phyloP scores from a whole-genome alignment of 164 flowering plant species.

The Magnolia officinalis region DNA sequence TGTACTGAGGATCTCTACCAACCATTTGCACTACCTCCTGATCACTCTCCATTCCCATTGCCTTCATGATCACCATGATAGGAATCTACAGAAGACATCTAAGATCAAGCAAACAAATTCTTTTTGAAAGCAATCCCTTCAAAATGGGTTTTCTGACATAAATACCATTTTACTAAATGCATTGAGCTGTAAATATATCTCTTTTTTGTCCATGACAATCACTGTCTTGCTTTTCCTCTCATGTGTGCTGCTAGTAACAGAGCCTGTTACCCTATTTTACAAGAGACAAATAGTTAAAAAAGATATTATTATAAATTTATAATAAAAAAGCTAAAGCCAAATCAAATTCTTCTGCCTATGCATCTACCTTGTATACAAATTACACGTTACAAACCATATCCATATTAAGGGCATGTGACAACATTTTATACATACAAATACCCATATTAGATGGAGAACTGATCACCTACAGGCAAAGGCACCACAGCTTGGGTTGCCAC shows the following conservation, averaged over 20 bases:
- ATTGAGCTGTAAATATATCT: slow-evolving; percentile 62
- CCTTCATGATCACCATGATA: slow-evolving; percentile 83
- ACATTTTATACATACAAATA: neutral
- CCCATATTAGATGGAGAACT: neutral
- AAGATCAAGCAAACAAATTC: neutral
- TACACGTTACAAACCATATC: neutral
- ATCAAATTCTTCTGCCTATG: neutral
- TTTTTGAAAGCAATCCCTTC: neutral
- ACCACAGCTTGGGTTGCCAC: neutral
- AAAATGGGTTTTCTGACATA: neutral
- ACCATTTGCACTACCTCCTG: slow-evolving; percentile 97
- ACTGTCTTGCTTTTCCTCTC: slow-evolving; percentile 72
- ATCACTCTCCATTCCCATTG: slow-evolving; percentile 98
- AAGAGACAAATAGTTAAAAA: slow-evolving; percentile 4
- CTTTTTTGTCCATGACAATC: slow-evolving; percentile 74
- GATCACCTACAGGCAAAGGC: neutral
- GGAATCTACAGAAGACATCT: slow-evolving; percentile 53
- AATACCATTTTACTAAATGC: slow-evolving; percentile 29
- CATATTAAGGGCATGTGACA: neutral
- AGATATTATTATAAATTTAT: neutral
- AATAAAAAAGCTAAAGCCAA: neutral
- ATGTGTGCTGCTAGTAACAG: slow-evolving; percentile 86
- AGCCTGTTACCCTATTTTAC: slow-evolving; percentile 66
- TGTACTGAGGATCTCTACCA: slow-evolving; percentile 89
- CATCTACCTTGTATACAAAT: neutral